phyloP scores from a whole-genome alignment of 768 basidiomycete species.

The Melanogaster broomeanus region DNA sequence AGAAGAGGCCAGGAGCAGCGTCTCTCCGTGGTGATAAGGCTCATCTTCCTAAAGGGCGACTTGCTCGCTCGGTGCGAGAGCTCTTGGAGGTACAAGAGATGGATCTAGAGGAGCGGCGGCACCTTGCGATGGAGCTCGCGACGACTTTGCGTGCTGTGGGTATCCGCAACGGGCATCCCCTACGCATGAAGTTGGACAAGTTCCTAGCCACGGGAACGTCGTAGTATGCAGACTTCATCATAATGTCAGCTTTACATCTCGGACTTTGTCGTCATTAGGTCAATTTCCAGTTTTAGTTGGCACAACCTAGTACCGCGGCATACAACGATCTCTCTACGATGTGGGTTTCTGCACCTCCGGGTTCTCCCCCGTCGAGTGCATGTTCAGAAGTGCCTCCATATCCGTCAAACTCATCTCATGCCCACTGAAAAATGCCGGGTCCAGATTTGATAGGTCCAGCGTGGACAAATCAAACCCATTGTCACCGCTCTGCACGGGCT shows the following conservation, averaged over 20 bases:
- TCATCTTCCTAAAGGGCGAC: conserved; percentile 58
- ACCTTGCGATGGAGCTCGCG: conserved; percentile 52
- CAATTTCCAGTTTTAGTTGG: neutral
- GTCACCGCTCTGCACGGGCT: conserved; percentile 22
- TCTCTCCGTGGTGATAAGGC: conserved; percentile 37
- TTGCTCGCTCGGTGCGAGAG: conserved; percentile 68
- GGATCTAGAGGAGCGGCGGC: conserved; percentile 46
- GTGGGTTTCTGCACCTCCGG: conserved; percentile 26
- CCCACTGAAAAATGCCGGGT: conserved; percentile 43
- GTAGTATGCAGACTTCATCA: too few species aligned
- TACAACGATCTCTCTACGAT: conserved; percentile 8
- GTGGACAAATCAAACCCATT: conserved; percentile 49
- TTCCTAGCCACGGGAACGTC: conserved; percentile 39
- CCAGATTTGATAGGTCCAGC: conserved; percentile 48
- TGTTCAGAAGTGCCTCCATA: conserved; percentile 56
- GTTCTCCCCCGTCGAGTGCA: conserved; percentile 32
- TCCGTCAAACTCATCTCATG: conserved; percentile 49
- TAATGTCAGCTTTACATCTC: too few species aligned
- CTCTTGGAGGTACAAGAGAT: conserved; percentile 56
- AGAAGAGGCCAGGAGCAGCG: conserved; percentile 52
- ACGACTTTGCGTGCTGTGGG: conserved; percentile 53
- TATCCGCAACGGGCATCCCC: conserved; percentile 61
- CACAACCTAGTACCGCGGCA: neutral
- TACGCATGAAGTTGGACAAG: conserved; percentile 69
- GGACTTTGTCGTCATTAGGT: conserved; percentile 3